Evolutionary conservation across 2,329 filamentous ascomycete species (phyloP).

Genomic region (Cytospora leucostoma): DNA sequence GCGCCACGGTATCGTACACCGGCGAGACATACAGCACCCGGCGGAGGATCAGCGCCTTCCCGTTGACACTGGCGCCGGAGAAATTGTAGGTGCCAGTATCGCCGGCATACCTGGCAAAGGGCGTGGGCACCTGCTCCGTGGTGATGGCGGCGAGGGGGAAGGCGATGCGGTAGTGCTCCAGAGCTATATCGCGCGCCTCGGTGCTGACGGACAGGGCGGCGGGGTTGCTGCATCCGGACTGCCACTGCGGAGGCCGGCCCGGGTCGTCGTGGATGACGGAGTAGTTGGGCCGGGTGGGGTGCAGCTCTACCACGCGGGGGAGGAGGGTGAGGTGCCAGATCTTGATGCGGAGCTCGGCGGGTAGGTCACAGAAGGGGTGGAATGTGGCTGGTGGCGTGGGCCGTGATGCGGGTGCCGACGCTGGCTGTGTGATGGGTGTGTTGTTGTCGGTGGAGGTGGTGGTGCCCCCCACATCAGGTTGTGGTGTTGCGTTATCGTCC

Average conservation of each 20-base stretch:
- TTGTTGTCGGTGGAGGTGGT: not conserved
- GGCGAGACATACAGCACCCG: constrained; percentile 38
- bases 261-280: constrained; percentile 29
- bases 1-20: constrained; percentile 35
- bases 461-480: not conserved
- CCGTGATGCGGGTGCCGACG: not conserved
- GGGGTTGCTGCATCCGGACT: constrained; percentile 38
- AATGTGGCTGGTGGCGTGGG: constrained; percentile 29
- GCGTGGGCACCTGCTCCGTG: not conserved
- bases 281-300: constrained; percentile 37
- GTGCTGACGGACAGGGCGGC: constrained; percentile 36
- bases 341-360: constrained; percentile 40
- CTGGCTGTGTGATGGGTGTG: not conserved
- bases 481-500: not conserved
- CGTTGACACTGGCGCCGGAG: constrained; percentile 9
- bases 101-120: constrained; percentile 29
- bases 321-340: constrained; percentile 40
- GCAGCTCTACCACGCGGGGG: constrained; percentile 40
- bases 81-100: constrained; percentile 25
- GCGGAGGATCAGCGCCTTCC: constrained; percentile 16
- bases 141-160: constrained; percentile 33
- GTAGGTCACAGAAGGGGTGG: constrained; percentile 36
- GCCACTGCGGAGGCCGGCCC: constrained; percentile 33
- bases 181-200: constrained; percentile 38
- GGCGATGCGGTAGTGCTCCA: constrained; percentile 36